Evolutionary conservation across 2,329 filamentous ascomycete genomes (phyloP).

Genomic region (Talaromyces sp.): DNA sequence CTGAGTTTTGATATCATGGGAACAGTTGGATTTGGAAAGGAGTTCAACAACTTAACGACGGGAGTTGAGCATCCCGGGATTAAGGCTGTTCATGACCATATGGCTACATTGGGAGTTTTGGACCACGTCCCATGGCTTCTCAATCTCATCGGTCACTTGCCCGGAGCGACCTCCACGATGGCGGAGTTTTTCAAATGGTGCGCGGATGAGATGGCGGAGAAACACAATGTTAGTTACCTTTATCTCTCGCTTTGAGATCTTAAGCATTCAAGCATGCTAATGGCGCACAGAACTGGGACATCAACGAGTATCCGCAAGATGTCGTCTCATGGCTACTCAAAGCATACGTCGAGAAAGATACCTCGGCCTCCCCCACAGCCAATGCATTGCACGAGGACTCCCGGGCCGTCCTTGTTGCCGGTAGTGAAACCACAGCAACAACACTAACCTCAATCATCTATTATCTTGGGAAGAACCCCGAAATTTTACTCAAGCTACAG

Average conservation of each 20-base stretch:
- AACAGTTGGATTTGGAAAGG: not conserved
- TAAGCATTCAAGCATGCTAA: not conserved
- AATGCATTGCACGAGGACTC: not conserved
- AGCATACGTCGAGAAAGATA: not conserved
- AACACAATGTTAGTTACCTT: not conserved
- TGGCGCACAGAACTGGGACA: not conserved
- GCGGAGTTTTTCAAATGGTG: not conserved
- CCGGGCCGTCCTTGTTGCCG: not conserved
- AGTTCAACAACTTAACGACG: not conserved
- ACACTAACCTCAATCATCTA: conserved; percentile 35
- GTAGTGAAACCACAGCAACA: conserved; percentile 41
- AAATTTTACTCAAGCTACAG: conserved; percentile 34
- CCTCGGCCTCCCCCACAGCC: not conserved
- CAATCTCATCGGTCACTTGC: not conserved
- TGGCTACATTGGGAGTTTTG: not conserved
- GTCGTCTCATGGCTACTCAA: conserved; percentile 2
- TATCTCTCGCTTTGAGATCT: not conserved
- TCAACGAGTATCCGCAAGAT: not conserved
- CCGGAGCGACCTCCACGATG: not conserved
- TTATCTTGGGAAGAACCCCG: conserved; percentile 36
- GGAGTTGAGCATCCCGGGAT: not conserved
- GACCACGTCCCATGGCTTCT: not conserved
- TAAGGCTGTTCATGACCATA: conserved; percentile 1
- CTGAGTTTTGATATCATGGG: conserved; percentile 1
- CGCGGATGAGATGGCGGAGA: not conserved